These are phyloP conservation scores for Cutaneotrichosporon sp. DNA, from an alignment of 1,284 basidiomycete genomes.

Conservation along the genomic window DNA sequence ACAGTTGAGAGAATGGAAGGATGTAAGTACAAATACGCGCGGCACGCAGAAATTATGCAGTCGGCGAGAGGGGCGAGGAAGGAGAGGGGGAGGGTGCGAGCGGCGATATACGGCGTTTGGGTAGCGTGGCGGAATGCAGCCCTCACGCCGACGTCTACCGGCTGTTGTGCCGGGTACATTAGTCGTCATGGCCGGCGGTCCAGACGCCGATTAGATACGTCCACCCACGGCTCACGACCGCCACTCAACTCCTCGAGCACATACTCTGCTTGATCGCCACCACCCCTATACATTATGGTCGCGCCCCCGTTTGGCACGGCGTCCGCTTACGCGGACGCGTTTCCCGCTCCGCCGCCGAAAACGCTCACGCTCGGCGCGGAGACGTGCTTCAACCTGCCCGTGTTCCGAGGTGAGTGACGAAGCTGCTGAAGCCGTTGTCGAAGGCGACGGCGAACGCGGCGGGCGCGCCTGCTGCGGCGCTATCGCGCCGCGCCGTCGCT, in stretches of 20 bases:
- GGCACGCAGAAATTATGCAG: not conserved
- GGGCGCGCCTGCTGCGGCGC: not conserved
- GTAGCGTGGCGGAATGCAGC: not conserved
- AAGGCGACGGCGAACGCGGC: not conserved
- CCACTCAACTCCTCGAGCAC: not conserved
- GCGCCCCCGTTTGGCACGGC: conserved; percentile 43
- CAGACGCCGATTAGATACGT: not conserved
- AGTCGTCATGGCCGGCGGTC: not conserved
- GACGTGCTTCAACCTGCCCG: conserved; percentile 67
- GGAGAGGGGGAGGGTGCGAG: not conserved
- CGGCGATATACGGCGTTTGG: not conserved
- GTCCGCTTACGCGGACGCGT: conserved; percentile 46
- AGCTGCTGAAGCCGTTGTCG: not conserved
- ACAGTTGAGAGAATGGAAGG: not conserved
- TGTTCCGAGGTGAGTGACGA: conserved; percentile 71
- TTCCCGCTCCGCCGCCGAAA: conserved; percentile 40
- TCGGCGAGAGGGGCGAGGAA: not conserved
- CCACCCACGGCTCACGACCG: not conserved
- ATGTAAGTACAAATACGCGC: not conserved
- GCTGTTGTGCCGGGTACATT: not conserved
- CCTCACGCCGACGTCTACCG: not conserved
- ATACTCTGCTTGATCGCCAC: no score
- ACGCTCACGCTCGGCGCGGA: conserved; percentile 41
- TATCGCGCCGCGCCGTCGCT: not conserved
- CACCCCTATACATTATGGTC: conserved; percentile 22